Evolutionary conservation across 208 protist species (phyloP), one percentile per base, ranked within the genome.

Genomic region (Wallacemonas sp.): DNA sequence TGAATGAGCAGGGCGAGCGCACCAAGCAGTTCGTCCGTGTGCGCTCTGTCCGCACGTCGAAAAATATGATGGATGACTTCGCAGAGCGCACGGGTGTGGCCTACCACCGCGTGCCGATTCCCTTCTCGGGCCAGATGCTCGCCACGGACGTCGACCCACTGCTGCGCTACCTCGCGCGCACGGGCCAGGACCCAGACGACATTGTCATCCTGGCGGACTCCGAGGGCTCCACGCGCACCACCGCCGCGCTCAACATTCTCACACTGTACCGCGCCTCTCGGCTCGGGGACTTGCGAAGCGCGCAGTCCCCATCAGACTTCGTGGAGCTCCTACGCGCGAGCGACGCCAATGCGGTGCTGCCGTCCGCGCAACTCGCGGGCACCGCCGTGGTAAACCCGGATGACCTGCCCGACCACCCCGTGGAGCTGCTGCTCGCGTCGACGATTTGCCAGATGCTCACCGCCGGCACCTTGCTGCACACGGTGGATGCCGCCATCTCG

Each of bases 391-490:
- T 83, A 32, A 50, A 59, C 3, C 10, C 63, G 30, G 61, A 81
- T 12, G 81, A 90, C 32, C 42, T 86, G 26, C 85, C 89, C 17
- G 75, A 78, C 33, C 68, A 77, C 37, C 66, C 73, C 39, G 71
- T 91, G 2, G 89, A 93, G 70, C 61, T 91, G 32, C 84, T 83
- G 3, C 60, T 92, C 13, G 89, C 89, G 22, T 91, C 82, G 3
- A 91, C 82, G 33, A 93, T 95, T 29, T 89, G 83, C 67, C 89
- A 95, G 70, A 95, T 95, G 84, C 79, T 95, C 29, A 88, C 81
- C 17, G 78, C 86, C 8, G 89, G 89, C 45, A 86, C 78, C 2
- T 63, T 95, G 33, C 63, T 95, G 32, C 73, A 75, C 41, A 87
- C 87, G 13, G 84, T 91, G 4, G 76, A 87, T 37, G 79, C 84